These are phyloP conservation scores for Lachancea kluyveri DNA, from an alignment of 805 yeast species.

Conservation along the genomic window DNA sequence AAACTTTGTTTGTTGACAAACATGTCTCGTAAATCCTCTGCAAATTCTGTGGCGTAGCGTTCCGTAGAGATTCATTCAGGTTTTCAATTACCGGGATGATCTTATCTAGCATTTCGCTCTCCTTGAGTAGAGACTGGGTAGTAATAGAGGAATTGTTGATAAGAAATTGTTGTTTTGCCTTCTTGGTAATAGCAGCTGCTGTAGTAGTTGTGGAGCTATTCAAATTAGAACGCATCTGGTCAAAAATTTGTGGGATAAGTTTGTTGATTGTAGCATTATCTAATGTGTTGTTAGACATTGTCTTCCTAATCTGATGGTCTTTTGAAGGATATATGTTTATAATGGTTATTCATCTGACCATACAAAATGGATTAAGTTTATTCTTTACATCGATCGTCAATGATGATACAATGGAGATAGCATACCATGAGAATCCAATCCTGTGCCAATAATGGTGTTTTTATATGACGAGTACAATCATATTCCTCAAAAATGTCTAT, in stretches of 20 bases:
- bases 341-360: too few species aligned
- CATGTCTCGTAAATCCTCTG: conserved; percentile 36
- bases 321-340: too few species aligned
- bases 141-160: conserved; percentile 14
- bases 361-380: too few species aligned
- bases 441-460: too few species aligned
- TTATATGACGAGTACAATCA: too few species aligned
- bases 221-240: conserved; percentile 25
- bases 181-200: conserved; percentile 1
- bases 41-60: conserved; percentile 24
- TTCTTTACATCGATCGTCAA: too few species aligned
- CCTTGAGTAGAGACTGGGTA: conserved; percentile 27
- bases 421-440: too few species aligned
- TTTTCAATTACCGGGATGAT: conserved; percentile 25
- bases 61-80: conserved; percentile 16
- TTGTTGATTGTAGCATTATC: conserved; percentile 22
- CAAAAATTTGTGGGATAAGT: conserved; percentile 29
- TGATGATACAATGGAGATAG: too few species aligned
- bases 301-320: too few species aligned
- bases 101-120: conserved; percentile 26
- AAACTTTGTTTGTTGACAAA: conserved; percentile 41
- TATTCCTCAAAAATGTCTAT: too few species aligned
- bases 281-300: conserved; percentile 8
- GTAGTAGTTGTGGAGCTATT: conserved; percentile 8
- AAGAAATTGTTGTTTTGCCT: conserved; percentile 1